Evolutionary conservation across 495 filamentous ascomycete species (phyloP), one percentile per base, ranked within the genome.

Genomic region (Penicillium mononematosum): DNA sequence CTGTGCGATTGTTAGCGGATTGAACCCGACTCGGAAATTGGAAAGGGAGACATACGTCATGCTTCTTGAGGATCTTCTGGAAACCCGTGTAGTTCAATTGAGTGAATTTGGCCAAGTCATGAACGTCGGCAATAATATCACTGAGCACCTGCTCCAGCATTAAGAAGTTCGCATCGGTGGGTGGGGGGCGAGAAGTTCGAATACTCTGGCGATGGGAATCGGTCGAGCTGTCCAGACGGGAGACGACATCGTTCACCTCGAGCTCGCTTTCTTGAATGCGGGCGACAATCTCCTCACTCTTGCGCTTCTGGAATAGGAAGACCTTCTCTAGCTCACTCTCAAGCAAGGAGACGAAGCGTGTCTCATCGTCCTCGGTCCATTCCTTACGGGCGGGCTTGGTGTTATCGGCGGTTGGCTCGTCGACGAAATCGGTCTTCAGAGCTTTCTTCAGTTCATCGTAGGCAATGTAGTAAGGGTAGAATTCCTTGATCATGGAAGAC

Each of bases 61-160:
- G 94, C 78, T 99, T 99, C 79, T 99, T 99, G 70, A 99, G 96
- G 64, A 99, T 99, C 79, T 99, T 99, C 79, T 97, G 95, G 67
- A 99, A 99, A 1, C 95, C 94, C 1, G 93, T 97, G 66, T 99
- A 99, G 72, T 99, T 99, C 68, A 99, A 75, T 74, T 97, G 92
- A 5, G 94, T 95, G 64, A 97, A 99, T 74, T 98, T 98, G 65
- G 95, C 95, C 64, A 99, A 77, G 70, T 99, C 94, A 68, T 99
- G 94, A 11, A 99, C 95, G 69, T 99, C 94, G 51, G 95, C 95
- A 70, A 98, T 99, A 65, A 98, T 93, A 69, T 99, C 94, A 72
- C 90, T 95, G 68, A 99, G 70, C 60, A 96, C 90, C 73, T 96
- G 89, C 75, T 99, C 95, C 42, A 99, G 81, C 64, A 94, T 75